Base-by-base conservation (phyloP, 805 yeast species). In the Myxozyma lipomycoides region DNA sequence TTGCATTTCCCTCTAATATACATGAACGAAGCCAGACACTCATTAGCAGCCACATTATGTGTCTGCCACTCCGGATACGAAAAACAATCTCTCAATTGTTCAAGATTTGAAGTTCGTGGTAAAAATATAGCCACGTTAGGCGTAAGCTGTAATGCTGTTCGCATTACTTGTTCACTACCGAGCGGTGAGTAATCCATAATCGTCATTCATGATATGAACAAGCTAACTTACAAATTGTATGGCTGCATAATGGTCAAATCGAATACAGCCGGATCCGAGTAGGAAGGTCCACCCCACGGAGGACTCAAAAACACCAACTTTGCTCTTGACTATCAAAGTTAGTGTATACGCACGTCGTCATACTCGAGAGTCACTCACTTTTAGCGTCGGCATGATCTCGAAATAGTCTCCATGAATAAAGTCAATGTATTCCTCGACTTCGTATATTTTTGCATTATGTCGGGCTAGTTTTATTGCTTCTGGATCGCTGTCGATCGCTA, bases 291-390 rank as follows among this genome's bases (percentile, higher is more conserved):
- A 30, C 93, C 95, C 95, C 95, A 86, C 0, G 95, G 95, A 1
- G 95, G 95, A 1, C 91, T 83, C n/a, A 80, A 75, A 67, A 84
- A 86, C 7, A 79, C 73, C 45, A 82, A 71, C 58, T 82, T 86
- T 35, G 78, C 73, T 38, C 34, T 39, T 30, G 32, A 1, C 17
- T 4, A 15, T 37, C 6, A 4, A 3, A 23, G 35, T 25, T 25
- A 17, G 2, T n/a, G 3, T 1, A 23, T 18, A 12, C n/a, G n/a
- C n/a, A n/a, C n/a, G n/a, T n/a, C n/a, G n/a, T n/a, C n/a, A n/a
- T n/a, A n/a, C n/a, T n/a, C n/a, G n/a, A n/a, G n/a, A n/a, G 10
- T 55, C 74, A 75, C 22, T 23, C 23, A 18, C 17, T 32, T 12
- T 6, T 3, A 39, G 21, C 6, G 37, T 1, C 6, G 34, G 22